Evolutionary conservation across 1,139 yeast species (phyloP), one percentile per base, ranked within the genome.

Genomic region (Kodamaea derodonti): DNA sequence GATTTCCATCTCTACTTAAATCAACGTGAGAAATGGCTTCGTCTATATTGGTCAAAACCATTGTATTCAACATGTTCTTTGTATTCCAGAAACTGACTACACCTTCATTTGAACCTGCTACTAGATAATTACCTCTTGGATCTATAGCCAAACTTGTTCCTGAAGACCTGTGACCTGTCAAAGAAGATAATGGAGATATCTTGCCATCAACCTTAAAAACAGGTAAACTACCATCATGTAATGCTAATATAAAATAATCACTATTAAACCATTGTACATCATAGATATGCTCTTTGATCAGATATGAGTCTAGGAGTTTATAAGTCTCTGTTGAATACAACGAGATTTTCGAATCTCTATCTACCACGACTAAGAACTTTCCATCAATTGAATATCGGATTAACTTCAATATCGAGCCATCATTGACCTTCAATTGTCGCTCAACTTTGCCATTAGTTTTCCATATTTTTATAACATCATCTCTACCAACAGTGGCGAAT

Each of bases 51-150:
- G 70, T 54, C 12, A 80, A 58, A 0, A 75, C 71, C 24, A 56
- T 53, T 14, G 54, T 46, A 35, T 78, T 69, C 18, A 70, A 58
- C 59, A 81, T 59, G 14, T 70, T 65, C 3, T 55, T 41, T 6
- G 76, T 53, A 29, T 67, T 65, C 86, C 88, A 84, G 10, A 80
- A 35, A 16, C 80, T 69, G n/a, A 82, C 72, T 20, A 78, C 69
- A 5, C 92, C 92, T 48, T 84, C 92, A 34, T 73, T 72, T n/a
- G 84, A 69, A 0, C 87, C 92, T 3, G 72, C 72, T 1, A 75
- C 72, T 10, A 83, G 45, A 45, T 58, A 74, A 15, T 59, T 50
- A 0, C 86, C 92, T 35, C 68, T 51, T 1, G 85, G 83, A 46
- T 81, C 88, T 35, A 80, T 60, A 8, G 62, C 61, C 9, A 80